Evolutionary conservation across 2,329 filamentous ascomycete species (phyloP), one percentile per base, ranked within the genome.

Genomic region (Penicillium hesseltinei): DNA sequence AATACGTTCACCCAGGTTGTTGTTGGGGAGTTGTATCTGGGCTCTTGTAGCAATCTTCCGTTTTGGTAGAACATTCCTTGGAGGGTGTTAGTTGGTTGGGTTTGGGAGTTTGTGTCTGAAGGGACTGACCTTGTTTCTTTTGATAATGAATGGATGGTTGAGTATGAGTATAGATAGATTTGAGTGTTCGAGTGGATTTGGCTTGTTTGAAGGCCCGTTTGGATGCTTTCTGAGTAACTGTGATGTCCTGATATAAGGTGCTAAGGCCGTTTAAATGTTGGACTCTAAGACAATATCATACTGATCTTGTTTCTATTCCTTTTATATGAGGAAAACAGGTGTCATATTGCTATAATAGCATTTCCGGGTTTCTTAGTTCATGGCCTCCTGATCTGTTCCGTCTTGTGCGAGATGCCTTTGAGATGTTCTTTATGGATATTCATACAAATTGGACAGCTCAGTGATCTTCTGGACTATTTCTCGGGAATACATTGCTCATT

Each of bases 21-120:
- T 4, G 3, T n/a, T 36, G 19, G 53, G 3, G 36, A 29, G 21
- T 33, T 29, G 17, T 35, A 21, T n/a, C 31, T 39, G n/a, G 25
- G n/a, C 23, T 56, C 53, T 27, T 19, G 46, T 9, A 51, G 33
- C 19, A 17, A 10, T 10, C 23, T 51, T 51, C 53, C 53, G 17
- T 56, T 31, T 21, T 38, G 46, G 25, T 56, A 51, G 19, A 56
- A 56, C 53, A 56, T 56, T 5, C 17, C 39, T 51, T 29, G 23
- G 15, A 2, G n/a, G 1, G 4, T 31, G 13, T 55, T 39, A 31
- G 46, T 31, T 31, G 7, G 27, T 11, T 33, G 13, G 4, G 3
- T 51, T 31, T 31, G 2, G 5, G 21, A 8, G n/a, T 1, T 35
- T 29, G 10, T 9, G 3, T 3, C 3, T 27, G n/a, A 9, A 25